Conservation (phyloP, 2,329 filamentous ascomycete genomes). For the Colletotrichum falcatum region DNA sequence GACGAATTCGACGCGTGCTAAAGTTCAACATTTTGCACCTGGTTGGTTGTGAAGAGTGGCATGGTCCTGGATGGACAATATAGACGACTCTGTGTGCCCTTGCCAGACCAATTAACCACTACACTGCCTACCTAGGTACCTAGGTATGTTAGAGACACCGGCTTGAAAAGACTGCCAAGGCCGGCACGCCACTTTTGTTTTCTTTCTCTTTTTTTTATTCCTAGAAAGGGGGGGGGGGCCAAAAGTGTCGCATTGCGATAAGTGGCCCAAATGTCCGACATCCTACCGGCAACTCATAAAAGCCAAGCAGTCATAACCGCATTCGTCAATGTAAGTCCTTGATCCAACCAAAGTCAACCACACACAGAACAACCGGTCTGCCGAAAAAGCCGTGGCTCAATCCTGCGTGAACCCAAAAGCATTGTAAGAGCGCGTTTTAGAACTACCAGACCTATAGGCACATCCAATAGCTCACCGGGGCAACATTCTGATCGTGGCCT, state of each 20-base stretch:
- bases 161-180: not conserved
- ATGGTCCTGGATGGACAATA: too few species aligned
- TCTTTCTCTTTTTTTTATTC: too few species aligned
- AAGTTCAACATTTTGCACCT: not conserved
- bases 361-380: not conserved
- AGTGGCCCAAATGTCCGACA: not conserved
- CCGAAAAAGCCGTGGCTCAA: slow-evolving; percentile 53
- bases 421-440: too few species aligned
- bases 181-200: not conserved
- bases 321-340: slow-evolving; percentile 43
- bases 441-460: too few species aligned
- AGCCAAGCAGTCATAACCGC: slow-evolving; percentile 48
- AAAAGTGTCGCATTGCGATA: too few species aligned
- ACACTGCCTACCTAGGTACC: too few species aligned
- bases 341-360: not conserved
- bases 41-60: not conserved
- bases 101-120: too few species aligned
- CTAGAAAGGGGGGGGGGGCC: too few species aligned
- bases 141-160: not conserved
- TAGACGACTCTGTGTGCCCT: not conserved
- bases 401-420: slow-evolving; percentile 57
- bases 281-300: not conserved
- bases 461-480: slow-evolving; percentile 66
- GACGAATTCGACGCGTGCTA: not conserved
- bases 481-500: slow-evolving; percentile 67